phyloP scores from a whole-genome alignment of 1,139 yeast genomes.

The Arxiozyma slooffiae region DNA sequence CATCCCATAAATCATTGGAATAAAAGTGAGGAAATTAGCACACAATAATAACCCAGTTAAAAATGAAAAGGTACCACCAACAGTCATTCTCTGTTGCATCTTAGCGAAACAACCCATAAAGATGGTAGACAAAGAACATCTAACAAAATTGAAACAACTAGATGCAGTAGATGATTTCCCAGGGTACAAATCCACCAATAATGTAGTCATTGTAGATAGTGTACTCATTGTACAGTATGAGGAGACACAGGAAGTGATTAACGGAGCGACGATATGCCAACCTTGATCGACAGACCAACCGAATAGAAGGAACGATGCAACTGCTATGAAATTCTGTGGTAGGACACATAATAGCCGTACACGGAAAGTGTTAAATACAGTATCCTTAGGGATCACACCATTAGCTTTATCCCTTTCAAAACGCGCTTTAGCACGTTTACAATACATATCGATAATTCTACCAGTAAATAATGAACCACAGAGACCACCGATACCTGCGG shows the following conservation, averaged over 20 bases:
- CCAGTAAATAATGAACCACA: slow-evolving; percentile 45
- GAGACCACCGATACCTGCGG: slow-evolving; percentile 49
- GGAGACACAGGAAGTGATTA: slow-evolving; percentile 45
- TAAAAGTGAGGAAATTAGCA: slow-evolving; percentile 20
- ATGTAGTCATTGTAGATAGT: slow-evolving; percentile 43
- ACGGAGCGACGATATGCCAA: slow-evolving; percentile 43
- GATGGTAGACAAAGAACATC: slow-evolving; percentile 53
- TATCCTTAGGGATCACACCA: slow-evolving; percentile 18
- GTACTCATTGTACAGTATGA: slow-evolving; percentile 47
- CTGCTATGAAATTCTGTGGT: slow-evolving; percentile 34
- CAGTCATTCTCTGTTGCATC: slow-evolving; percentile 43
- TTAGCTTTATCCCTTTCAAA: slow-evolving; percentile 22
- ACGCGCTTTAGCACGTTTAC: slow-evolving; percentile 24
- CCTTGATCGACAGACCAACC: slow-evolving; percentile 61
- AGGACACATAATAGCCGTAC: slow-evolving; percentile 39
- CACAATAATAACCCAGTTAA: slow-evolving; percentile 33
- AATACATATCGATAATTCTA: slow-evolving; percentile 38
- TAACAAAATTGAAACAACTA: slow-evolving; percentile 48
- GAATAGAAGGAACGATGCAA: slow-evolving; percentile 39
- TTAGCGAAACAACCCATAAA: slow-evolving; percentile 52
- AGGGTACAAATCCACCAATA: slow-evolving; percentile 55
- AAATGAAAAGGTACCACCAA: slow-evolving; percentile 59
- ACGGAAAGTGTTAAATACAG: slow-evolving; percentile 37
- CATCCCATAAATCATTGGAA: slow-evolving; percentile 29
- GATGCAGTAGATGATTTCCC: slow-evolving; percentile 50